Conservation (phyloP, 2,329 filamentous ascomycete species). For the Aureobasidium uvarum region DNA sequence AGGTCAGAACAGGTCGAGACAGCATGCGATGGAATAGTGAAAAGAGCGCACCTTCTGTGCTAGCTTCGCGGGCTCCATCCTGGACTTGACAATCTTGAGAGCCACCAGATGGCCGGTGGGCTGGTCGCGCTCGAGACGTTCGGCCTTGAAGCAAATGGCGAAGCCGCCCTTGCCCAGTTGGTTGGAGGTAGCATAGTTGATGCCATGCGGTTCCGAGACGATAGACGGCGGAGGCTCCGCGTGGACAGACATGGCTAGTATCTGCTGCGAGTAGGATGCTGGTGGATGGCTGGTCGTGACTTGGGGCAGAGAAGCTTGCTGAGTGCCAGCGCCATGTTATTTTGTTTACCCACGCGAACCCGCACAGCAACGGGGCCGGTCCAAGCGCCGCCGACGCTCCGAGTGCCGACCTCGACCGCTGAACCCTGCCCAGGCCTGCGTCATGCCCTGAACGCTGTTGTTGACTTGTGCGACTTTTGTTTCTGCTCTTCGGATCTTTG, state of each 20-base stretch:
- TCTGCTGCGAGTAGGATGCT: slow-evolving; percentile 25
- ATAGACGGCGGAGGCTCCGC: slow-evolving; percentile 54
- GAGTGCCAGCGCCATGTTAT: neutral
- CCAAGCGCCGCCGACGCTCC: neutral
- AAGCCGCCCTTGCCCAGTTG: slow-evolving; percentile 79
- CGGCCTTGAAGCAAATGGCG: slow-evolving; percentile 74
- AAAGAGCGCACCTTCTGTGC: slow-evolving; percentile 68
- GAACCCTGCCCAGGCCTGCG: neutral
- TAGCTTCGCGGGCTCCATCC: slow-evolving; percentile 75
- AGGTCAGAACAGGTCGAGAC: slow-evolving; percentile 13
- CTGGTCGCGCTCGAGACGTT: slow-evolving; percentile 55
- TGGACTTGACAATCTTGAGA: slow-evolving; percentile 78
- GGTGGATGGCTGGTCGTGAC: slow-evolving; percentile 15
- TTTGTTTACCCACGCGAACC: slow-evolving; percentile 19
- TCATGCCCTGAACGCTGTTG: neutral
- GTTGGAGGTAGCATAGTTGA: slow-evolving; percentile 70
- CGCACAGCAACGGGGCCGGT: slow-evolving; percentile 21
- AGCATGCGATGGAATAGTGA: neutral
- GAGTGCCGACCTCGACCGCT: neutral
- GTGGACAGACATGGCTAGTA: slow-evolving; percentile 44
- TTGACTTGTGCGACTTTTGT: neutral
- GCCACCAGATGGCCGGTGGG: slow-evolving; percentile 67
- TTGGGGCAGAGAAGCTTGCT: slow-evolving; percentile 1
- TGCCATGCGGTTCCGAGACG: slow-evolving; percentile 67
- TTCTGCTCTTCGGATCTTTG: neutral